phyloP scores from a whole-genome alignment of 768 basidiomycete species.

The Auricularia auricula-judae region DNA sequence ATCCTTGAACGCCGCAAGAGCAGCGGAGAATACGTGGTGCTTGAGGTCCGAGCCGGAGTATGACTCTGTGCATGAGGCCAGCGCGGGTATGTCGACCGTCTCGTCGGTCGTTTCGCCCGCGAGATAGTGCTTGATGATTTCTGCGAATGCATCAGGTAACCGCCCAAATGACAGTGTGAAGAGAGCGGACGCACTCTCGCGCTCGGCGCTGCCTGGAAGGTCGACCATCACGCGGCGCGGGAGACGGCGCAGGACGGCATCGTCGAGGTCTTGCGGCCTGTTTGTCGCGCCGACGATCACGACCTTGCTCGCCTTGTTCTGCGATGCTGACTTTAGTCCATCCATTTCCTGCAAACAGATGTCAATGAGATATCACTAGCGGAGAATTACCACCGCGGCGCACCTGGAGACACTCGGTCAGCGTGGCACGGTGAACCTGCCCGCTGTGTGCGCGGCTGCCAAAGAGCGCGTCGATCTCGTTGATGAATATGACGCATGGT shows the following conservation, averaged over 20 bases:
- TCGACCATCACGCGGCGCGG: constrained; percentile 23
- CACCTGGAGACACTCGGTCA: neutral
- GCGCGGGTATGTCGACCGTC: neutral
- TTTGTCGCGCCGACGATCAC: constrained; percentile 25
- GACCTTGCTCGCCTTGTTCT: constrained; percentile 19
- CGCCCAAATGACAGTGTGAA: neutral
- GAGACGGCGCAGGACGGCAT: constrained; percentile 23
- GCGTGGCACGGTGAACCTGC: neutral
- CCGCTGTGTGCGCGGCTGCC: neutral
- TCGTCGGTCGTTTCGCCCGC: neutral
- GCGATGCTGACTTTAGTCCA: constrained; percentile 11
- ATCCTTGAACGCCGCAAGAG: constrained; percentile 1
- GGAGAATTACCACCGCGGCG: neutral
- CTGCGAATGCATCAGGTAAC: neutral
- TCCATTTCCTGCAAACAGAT: constrained; percentile 19
- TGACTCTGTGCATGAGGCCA: neutral
- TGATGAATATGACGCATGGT: neutral
- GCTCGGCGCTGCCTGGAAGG: constrained; percentile 17
- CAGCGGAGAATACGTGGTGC: neutral
- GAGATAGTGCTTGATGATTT: neutral
- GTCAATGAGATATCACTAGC: neutral
- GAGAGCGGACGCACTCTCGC: constrained; percentile 15
- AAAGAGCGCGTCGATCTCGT: neutral
- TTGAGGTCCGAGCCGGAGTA: constrained; percentile 3
- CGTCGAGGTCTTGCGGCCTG: constrained; percentile 14